These are phyloP conservation scores for Fusarium tanahbumbuense DNA, from an alignment of 2,329 filamentous ascomycete genomes.

Conservation along the genomic window DNA sequence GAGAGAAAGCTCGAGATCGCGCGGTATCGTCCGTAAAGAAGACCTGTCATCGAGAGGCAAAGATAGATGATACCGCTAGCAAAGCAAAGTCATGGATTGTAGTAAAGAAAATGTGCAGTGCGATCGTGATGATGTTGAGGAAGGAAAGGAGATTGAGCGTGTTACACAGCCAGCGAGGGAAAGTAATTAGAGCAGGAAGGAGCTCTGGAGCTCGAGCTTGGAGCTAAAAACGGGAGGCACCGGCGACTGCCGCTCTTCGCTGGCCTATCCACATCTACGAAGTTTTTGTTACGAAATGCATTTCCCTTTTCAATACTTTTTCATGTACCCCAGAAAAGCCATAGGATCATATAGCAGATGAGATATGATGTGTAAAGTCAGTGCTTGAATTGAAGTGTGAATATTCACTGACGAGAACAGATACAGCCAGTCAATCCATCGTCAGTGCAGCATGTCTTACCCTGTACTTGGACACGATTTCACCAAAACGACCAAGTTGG, in stretches of 20 bases:
- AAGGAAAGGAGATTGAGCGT: background rate
- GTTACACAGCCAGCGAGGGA: background rate
- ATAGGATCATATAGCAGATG: background rate
- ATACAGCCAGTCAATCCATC: background rate
- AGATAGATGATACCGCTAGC: background rate
- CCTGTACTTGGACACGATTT: background rate
- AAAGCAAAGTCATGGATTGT: background rate
- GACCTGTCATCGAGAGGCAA: background rate
- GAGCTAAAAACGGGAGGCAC: constrained; percentile 20
- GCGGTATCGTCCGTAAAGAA: background rate
- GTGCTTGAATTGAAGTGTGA: background rate
- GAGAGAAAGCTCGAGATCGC: background rate
- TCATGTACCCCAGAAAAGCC: no score
- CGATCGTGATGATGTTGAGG: background rate
- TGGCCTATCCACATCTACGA: background rate
- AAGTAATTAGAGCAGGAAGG: background rate
- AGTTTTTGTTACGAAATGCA: constrained; percentile 3
- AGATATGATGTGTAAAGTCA: background rate
- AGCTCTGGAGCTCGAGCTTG: constrained; percentile 2
- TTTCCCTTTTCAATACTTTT: background rate
- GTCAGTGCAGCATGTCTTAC: background rate
- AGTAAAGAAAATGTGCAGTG: background rate
- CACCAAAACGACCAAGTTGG: background rate
- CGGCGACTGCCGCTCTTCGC: constrained; percentile 2
- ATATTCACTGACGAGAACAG: background rate